These are phyloP conservation scores for Lactuca saligna DNA, from an alignment of 129 eudicot species.

Conservation along the genomic window DNA sequence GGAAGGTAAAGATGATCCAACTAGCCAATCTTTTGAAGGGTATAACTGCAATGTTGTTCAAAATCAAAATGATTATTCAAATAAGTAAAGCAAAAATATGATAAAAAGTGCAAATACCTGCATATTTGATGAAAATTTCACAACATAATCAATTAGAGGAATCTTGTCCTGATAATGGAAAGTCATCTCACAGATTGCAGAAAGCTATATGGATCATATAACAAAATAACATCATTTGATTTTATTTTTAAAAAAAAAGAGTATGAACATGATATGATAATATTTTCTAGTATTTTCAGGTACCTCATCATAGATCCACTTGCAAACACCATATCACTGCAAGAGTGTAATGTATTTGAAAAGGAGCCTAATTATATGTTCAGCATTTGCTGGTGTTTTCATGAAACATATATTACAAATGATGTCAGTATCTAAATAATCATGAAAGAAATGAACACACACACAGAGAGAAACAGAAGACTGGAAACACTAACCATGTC, in stretches of 20 bases:
- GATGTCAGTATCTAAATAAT: too few species aligned
- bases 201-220: too few species aligned
- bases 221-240: slow-evolving; percentile 28
- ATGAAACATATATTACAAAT: too few species aligned
- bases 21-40: slow-evolving; percentile 89
- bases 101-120: too few species aligned
- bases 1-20: slow-evolving; percentile 79
- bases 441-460: too few species aligned
- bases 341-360: slow-evolving; percentile 81
- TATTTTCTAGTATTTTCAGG: too few species aligned
- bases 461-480: too few species aligned
- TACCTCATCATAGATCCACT: slow-evolving; percentile 99
- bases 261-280: slow-evolving; percentile 1
- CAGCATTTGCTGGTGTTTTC: too few species aligned
- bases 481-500: too few species aligned
- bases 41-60: slow-evolving; percentile 50
- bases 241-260: slow-evolving; percentile 5
- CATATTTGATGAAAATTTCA: slow-evolving; percentile 53
- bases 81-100: not conserved
- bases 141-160: slow-evolving; percentile 84
- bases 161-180: slow-evolving; percentile 87
- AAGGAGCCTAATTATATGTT: too few species aligned
- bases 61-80: not conserved
- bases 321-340: slow-evolving; percentile 75
- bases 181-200: too few species aligned